Evolutionary conservation across 352 stramenopile genomes (phyloP).

Genomic region (Phytophthora megakarya): DNA sequence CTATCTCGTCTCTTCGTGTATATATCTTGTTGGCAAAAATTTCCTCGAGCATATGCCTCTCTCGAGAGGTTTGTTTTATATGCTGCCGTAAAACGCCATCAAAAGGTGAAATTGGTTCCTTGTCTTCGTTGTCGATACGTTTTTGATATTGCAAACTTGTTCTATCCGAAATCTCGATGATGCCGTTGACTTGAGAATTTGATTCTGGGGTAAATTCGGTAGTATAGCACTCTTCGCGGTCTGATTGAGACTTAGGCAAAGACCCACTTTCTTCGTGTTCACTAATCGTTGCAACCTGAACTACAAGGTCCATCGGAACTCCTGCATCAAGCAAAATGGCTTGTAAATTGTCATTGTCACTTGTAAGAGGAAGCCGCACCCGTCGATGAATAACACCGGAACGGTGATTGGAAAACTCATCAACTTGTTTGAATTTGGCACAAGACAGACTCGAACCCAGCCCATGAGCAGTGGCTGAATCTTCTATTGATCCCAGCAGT

Average conservation of each 20-base stretch:
- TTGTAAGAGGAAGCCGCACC: neutral
- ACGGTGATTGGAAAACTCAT: neutral
- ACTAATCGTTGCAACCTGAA: slow-evolving; percentile 16
- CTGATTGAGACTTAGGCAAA: neutral
- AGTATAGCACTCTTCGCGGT: neutral
- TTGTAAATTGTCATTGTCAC: slow-evolving; percentile 31
- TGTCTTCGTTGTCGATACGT: slow-evolving; percentile 3
- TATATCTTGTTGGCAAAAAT: slow-evolving; percentile 11
- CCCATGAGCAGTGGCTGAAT: neutral
- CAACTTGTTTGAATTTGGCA: neutral
- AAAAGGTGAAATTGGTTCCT: slow-evolving; percentile 18
- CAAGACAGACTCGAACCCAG: neutral
- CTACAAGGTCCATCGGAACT: slow-evolving; percentile 41
- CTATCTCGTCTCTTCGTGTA: neutral
- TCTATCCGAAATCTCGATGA: neutral
- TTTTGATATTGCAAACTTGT: neutral
- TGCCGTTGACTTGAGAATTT: neutral
- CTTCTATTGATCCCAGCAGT: slow-evolving; percentile 19
- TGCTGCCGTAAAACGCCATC: slow-evolving; percentile 25
- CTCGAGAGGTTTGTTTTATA: slow-evolving; percentile 25
- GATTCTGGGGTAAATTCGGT: neutral
- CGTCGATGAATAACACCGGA: slow-evolving; percentile 3
- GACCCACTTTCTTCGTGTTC: neutral
- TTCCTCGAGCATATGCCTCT: slow-evolving; percentile 26
- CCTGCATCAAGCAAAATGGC: slow-evolving; percentile 39